Evolutionary conservation across 768 basidiomycete genomes (phyloP).

Genomic region (Mrakia frigida): DNA sequence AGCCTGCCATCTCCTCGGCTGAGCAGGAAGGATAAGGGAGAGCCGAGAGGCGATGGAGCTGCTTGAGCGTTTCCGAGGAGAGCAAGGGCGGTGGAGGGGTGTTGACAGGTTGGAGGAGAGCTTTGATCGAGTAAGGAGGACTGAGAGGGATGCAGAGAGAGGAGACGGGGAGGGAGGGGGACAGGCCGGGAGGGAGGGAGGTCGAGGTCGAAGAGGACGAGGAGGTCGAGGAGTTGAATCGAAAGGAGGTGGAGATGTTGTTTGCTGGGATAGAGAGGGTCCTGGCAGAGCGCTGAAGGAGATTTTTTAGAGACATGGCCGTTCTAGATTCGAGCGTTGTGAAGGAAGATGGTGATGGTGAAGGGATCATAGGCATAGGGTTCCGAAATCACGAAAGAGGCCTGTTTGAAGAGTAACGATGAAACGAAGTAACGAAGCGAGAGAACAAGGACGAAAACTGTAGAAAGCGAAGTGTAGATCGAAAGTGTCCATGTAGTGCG

Average conservation of each 20-base stretch:
- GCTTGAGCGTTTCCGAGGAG: neutral
- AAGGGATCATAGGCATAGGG: too few relatives aligned
- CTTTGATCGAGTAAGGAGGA: slow-evolving; percentile 9
- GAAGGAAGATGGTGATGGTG: too few relatives aligned
- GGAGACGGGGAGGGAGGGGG: neutral
- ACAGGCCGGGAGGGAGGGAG: neutral
- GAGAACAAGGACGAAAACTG: too few relatives aligned
- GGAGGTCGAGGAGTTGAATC: neutral
- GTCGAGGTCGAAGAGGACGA: neutral
- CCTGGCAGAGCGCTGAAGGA: too few relatives aligned
- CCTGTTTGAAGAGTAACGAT: too few relatives aligned
- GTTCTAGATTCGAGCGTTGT: too few relatives aligned
- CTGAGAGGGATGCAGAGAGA: slow-evolving; percentile 16
- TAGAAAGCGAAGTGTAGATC: too few relatives aligned
- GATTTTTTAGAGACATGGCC: too few relatives aligned
- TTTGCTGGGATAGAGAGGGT: too few relatives aligned
- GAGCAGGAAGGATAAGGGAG: slow-evolving; percentile 11
- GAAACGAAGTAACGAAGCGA: too few relatives aligned
- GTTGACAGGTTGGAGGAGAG: neutral
- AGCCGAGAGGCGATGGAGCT: slow-evolving; percentile 6
- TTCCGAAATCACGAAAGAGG: too few relatives aligned
- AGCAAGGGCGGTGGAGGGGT: neutral
- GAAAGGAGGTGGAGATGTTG: neutral
- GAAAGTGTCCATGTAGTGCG: too few relatives aligned
- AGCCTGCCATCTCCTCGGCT: neutral